Base-by-base conservation (phyloP, 495 filamentous ascomycete genomes). In the Penicillium nucicola region DNA sequence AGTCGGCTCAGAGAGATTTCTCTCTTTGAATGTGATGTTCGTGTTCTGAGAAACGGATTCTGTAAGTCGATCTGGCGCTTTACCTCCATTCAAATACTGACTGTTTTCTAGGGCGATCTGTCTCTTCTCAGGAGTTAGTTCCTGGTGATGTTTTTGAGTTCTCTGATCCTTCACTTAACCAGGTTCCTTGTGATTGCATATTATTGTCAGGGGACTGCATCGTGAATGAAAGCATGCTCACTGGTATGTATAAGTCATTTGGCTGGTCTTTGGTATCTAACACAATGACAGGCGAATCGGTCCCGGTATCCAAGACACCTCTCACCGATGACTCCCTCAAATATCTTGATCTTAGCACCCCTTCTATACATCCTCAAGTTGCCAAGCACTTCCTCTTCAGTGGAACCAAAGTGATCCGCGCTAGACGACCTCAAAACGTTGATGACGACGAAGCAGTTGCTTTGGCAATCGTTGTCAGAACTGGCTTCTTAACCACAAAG, bases 201-300 rank as follows among this genome's bases (percentile, higher is more conserved):
- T 74, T 99, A 7, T 72, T 99, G 5, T 88, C 88, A 45, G 95
- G 95, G 19, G 95, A 99, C 66, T 96, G 91, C 67, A 97, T 99
- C 54, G 91, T 99, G 52, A 99, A 99, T 65, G 95, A 99, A 67
- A 97, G 92, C 75, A 99, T 99, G 95, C 83, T 99, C 25, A 99
- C 95, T 33, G 87, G 86, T 86, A 62, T 58, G 72, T 62, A 42
- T 0, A 36, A 43, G 23, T 17, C 33, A 9, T 11, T 9, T 5
- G 22, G 33, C 7, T 14, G 6, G 42, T 43, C 10, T 32, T 11
- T 4, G 3, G n/a, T 10, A 35, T 38, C 60, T 74, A 47, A 72
- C 45, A 46, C 30, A 15, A 20, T 1, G 32, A 49, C 44, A 85
- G 92, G 91, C 37, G 95, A 99, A 76, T 97, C 95, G 42, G 89